Conservation (phyloP, 2,329 filamentous ascomycete genomes). For the Fusarium mexicanum region DNA sequence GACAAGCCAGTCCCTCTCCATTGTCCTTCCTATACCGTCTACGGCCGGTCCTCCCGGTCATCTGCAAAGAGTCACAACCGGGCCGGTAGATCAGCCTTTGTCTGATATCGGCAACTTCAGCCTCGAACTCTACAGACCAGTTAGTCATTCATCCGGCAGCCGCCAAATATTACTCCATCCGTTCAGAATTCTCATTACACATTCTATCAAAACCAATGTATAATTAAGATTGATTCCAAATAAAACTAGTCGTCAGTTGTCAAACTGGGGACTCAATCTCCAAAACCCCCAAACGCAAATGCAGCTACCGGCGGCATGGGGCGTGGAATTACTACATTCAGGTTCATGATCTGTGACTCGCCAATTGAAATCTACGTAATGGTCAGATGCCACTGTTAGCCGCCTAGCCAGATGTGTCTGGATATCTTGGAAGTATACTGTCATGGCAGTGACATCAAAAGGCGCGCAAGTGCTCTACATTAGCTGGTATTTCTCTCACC, state of each 20-base stretch:
- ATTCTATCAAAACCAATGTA: neutral
- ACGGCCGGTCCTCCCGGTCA: slow-evolving; percentile 4
- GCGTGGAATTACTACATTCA: neutral
- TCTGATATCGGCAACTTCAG: neutral
- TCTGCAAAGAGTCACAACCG: slow-evolving; percentile 15
- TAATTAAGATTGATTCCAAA: neutral
- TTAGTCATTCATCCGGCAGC: neutral
- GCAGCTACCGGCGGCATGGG: neutral
- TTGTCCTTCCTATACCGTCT: slow-evolving; percentile 15
- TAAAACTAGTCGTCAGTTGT: neutral
- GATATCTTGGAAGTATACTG: neutral
- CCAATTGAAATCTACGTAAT: slow-evolving; percentile 34
- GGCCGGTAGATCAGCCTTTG: slow-evolving; percentile 4
- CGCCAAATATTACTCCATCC: neutral
- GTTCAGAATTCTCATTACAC: neutral
- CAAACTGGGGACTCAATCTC: neutral
- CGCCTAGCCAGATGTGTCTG: neutral
- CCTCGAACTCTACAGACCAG: neutral
- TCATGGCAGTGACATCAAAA: neutral
- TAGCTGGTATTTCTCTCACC: neutral
- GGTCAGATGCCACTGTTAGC: slow-evolving; percentile 35
- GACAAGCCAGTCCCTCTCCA: slow-evolving; percentile 1
- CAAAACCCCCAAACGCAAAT: neutral
- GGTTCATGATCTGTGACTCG: slow-evolving; percentile 11
- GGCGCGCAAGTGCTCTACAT: neutral